Evolutionary conservation across 495 filamentous ascomycete species (phyloP).

Genomic region (Rostrohypoxylon terebratum): DNA sequence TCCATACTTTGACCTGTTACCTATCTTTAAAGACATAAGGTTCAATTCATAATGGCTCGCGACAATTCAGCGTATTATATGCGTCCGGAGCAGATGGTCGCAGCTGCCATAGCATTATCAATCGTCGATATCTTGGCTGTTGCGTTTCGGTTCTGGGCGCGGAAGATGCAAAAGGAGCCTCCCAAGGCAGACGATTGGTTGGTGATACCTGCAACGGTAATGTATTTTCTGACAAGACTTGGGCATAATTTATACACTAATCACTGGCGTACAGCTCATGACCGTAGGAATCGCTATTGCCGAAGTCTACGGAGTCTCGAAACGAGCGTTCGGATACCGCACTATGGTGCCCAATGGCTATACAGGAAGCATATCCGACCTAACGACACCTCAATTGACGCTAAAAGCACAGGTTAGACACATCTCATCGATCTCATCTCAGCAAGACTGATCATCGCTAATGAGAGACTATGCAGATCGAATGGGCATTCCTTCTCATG

Average conservation of each 20-base stretch:
- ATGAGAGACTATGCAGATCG: constrained; percentile 23
- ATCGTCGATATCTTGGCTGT: constrained; percentile 34
- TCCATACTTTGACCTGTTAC: neutral
- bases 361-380: constrained; percentile 8
- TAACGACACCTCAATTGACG: constrained; percentile 30
- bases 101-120: constrained; percentile 31
- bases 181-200: constrained; percentile 54
- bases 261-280: constrained; percentile 19
- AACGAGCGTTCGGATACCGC: constrained; percentile 31
- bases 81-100: constrained; percentile 30
- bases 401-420: constrained; percentile 23
- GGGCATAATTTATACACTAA: neutral
- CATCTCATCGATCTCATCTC: neutral
- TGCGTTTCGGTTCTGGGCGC: constrained; percentile 44
- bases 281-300: constrained; percentile 37
- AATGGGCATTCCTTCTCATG: constrained; percentile 39
- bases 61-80: constrained; percentile 28
- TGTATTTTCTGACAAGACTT: neutral
- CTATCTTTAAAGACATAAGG: neutral
- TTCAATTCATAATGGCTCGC: neutral
- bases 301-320: constrained; percentile 38
- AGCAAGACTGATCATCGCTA: neutral
- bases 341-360: constrained; percentile 25
- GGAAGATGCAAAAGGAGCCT: constrained; percentile 40
- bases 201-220: constrained; percentile 50